Percentiles rank a stretch among this genome's conserved stretches.
Conservation (phyloP, 331 rosid species). For the Phaseolus coccineus region DNA sequence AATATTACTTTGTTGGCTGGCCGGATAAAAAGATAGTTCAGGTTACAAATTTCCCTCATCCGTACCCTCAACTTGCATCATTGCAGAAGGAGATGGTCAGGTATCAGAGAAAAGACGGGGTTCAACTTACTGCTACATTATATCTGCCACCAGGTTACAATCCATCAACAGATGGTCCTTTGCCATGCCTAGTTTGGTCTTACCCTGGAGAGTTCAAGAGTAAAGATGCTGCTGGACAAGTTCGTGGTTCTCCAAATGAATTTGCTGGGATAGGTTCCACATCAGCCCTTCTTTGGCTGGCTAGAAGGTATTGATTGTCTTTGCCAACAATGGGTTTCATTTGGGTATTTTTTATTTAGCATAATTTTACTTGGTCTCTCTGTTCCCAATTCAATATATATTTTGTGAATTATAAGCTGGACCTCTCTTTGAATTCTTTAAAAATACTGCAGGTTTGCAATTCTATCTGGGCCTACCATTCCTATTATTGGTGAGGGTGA, state of each 20-base stretch:
- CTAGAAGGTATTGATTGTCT: constrained; percentile 70
- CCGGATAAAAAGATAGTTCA: constrained; percentile 75
- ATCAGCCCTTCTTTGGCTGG: constrained; percentile 97
- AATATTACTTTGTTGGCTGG: constrained; percentile 84
- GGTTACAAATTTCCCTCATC: constrained; percentile 96
- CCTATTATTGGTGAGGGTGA: constrained; percentile 98
- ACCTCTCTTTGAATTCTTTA: constrained; percentile 49
- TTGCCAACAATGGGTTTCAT: constrained; percentile 28
- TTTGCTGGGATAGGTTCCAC: constrained; percentile 97
- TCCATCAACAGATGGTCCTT: constrained; percentile 89
- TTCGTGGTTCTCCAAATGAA: constrained; percentile 99
- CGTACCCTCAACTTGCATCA: constrained; percentile 92
- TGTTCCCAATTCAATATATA: constrained; percentile 4
- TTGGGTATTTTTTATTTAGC: constrained; percentile 36
- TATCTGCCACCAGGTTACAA: constrained; percentile 92
- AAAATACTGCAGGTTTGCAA: constrained; percentile 80
- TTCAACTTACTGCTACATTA: constrained; percentile 96
- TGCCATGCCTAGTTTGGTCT: constrained; percentile 98
- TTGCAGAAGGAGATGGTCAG: constrained; percentile 97
- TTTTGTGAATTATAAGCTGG: constrained; percentile 41
- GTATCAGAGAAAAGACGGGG: constrained; percentile 97
- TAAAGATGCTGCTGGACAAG: constrained; percentile 99
- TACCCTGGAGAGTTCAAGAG: constrained; percentile 99
- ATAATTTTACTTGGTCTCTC: constrained; percentile 12
- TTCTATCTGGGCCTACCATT: constrained; percentile 95